These are phyloP conservation scores for Picea mariana DNA, from an alignment of 83 land plant genomes.

Conservation along the genomic window DNA sequence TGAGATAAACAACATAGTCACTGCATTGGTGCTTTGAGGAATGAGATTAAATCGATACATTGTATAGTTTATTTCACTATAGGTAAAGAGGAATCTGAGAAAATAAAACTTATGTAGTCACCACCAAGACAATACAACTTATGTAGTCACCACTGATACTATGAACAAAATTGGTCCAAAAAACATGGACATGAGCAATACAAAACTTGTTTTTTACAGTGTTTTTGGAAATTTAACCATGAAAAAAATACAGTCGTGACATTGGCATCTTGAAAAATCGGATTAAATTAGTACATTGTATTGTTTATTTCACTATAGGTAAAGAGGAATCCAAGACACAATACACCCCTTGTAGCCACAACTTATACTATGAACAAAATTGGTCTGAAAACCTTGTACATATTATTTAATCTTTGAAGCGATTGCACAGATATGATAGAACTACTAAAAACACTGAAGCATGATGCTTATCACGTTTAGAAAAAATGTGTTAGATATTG, in stretches of 20 bases:
- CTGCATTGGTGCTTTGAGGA: neutral
- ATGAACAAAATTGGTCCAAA: conserved; percentile 10
- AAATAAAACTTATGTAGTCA: no score
- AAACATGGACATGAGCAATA: no score
- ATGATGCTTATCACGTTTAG: no score
- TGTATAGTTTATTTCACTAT: conserved; percentile 1
- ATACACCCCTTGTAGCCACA: no score
- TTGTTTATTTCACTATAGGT: conserved; percentile 3
- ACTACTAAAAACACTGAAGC: no score
- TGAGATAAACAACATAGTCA: neutral
- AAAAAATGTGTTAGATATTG: no score
- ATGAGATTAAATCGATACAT: neutral
- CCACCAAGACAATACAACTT: neutral
- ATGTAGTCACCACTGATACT: neutral
- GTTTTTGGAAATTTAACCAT: neutral
- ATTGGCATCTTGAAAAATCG: no score
- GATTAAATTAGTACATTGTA: conserved; percentile 2
- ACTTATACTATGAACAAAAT: no score
- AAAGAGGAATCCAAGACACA: neutral
- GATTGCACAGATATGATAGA: no score
- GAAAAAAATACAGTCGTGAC: neutral
- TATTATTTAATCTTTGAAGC: no score
- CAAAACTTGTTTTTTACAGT: no score
- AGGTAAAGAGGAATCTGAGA: neutral
- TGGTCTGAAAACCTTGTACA: no score